Percentiles rank a stretch among this genome's conserved stretches.
These are phyloP conservation scores for Bipolaris victoriae DNA, from an alignment of 2,329 filamentous ascomycete genomes.

Conservation along the genomic window DNA sequence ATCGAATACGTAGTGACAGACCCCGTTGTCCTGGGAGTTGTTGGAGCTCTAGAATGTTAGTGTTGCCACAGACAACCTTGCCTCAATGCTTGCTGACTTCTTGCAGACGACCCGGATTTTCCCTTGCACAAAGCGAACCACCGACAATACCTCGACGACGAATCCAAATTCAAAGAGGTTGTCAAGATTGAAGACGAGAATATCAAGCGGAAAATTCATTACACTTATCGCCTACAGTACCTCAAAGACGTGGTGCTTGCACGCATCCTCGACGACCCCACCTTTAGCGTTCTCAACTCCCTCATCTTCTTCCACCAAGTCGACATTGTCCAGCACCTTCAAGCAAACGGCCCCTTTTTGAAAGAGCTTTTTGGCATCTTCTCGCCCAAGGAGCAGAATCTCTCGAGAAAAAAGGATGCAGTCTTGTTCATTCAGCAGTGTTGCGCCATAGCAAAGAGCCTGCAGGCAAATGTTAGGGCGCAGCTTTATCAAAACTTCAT, in stretches of 20 bases:
- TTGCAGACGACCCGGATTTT: constrained; percentile 86
- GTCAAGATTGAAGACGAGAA: constrained; percentile 84
- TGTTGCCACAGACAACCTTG: constrained; percentile 4
- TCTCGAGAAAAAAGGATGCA: constrained; percentile 85
- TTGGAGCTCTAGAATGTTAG: constrained; percentile 88
- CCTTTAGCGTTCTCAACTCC: constrained; percentile 95
- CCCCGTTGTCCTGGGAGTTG: constrained; percentile 85
- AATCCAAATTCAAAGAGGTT: constrained; percentile 93
- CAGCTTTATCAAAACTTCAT: constrained; percentile 91
- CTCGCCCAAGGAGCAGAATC: constrained; percentile 65
- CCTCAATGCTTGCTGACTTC: constrained; percentile 38
- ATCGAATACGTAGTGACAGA: constrained; percentile 94
- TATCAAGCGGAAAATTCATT: constrained; percentile 90
- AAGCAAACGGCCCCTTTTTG: constrained; percentile 77
- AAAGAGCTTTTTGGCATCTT: constrained; percentile 90
- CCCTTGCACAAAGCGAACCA: constrained; percentile 98
- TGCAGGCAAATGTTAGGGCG: constrained; percentile 81
- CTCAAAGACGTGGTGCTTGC: constrained; percentile 98
- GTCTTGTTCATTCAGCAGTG: constrained; percentile 97
- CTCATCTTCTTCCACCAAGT: constrained; percentile 99
- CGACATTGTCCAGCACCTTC: constrained; percentile 95
- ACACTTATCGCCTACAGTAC: constrained; percentile 94
- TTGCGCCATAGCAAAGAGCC: constrained; percentile 89
- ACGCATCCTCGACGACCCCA: constrained; percentile 94
- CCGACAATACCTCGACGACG: constrained; percentile 86